These are phyloP conservation scores for Aspergillus sp. DNA, from an alignment of 2,329 filamentous ascomycete genomes.

Conservation along the genomic window DNA sequence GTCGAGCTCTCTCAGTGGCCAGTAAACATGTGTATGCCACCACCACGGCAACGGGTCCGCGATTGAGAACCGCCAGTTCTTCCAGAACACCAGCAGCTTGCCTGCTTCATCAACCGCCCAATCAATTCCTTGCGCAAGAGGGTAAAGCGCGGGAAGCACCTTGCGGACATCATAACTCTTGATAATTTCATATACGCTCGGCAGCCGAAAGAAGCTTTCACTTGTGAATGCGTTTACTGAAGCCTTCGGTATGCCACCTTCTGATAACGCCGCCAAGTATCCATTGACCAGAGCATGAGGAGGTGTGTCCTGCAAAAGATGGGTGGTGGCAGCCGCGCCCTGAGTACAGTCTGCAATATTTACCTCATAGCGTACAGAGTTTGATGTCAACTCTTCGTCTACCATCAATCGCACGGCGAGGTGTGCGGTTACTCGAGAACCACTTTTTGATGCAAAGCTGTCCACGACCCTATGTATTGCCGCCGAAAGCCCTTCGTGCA, in stretches of 20 bases:
- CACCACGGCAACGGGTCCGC: conserved; percentile 60
- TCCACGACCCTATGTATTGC: conserved; percentile 67
- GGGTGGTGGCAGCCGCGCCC: conserved; percentile 25
- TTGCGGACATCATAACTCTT: conserved; percentile 9
- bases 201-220: not conserved
- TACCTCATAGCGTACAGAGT: conserved; percentile 34
- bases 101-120: conserved; percentile 22
- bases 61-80: conserved; percentile 54
- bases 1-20: conserved; percentile 42
- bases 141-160: conserved; percentile 14
- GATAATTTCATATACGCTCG: conserved; percentile 8
- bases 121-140: conserved; percentile 21
- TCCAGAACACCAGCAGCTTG: conserved; percentile 50
- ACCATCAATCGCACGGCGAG: conserved; percentile 71
- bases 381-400: conserved; percentile 41
- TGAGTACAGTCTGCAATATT: conserved; percentile 34
- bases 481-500: conserved; percentile 53
- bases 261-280: conserved; percentile 27
- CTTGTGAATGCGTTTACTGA: not conserved
- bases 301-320: conserved; percentile 32
- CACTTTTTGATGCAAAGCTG: conserved; percentile 53
- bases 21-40: conserved; percentile 58
- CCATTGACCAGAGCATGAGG: conserved; percentile 22
- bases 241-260: conserved; percentile 10
- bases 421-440: conserved; percentile 63